Evolutionary conservation across 1,139 yeast genomes (phyloP).

Genomic region (Yamadazyma membranifaciens): DNA sequence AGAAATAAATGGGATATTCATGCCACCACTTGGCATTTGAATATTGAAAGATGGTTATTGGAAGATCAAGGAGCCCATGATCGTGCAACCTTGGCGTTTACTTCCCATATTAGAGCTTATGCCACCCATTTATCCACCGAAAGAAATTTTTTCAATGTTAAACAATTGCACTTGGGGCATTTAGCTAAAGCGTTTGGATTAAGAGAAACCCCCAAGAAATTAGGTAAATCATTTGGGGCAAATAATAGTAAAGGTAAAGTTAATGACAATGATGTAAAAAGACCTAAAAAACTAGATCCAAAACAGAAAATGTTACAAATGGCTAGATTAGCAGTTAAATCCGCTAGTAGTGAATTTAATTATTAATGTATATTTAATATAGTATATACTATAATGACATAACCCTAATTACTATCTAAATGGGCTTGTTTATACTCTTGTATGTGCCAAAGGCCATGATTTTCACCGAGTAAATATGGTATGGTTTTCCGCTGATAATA

Average conservation of each 20-base stretch:
- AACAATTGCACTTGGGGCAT: constrained; percentile 86
- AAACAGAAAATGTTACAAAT: constrained; percentile 71
- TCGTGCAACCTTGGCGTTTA: constrained; percentile 72
- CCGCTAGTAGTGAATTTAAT: constrained; percentile 73
- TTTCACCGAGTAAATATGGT: constrained; percentile 68
- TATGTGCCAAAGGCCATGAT: constrained; percentile 71
- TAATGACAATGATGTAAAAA: constrained; percentile 22
- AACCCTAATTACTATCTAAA: not conserved
- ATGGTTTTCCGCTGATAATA: constrained; percentile 40
- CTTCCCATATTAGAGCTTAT: constrained; percentile 89
- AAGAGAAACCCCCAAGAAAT: constrained; percentile 87
- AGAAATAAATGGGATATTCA: constrained; percentile 79
- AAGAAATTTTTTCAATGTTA: constrained; percentile 75
- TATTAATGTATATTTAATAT: constrained; percentile 23
- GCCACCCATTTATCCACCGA: constrained; percentile 91
- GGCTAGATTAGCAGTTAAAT: constrained; percentile 70
- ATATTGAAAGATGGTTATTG: constrained; percentile 82
- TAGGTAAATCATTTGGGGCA: constrained; percentile 44
- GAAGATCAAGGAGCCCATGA: constrained; percentile 63
- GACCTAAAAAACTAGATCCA: constrained; percentile 56
- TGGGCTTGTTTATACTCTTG: constrained; percentile 21
- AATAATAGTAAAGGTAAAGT: constrained; percentile 20
- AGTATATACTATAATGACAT: no score
- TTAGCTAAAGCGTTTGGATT: constrained; percentile 92
- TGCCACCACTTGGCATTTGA: constrained; percentile 95